Evolutionary conservation across 176 grass and related monocot genomes (phyloP).

Genomic region (Typha latifolia): DNA sequence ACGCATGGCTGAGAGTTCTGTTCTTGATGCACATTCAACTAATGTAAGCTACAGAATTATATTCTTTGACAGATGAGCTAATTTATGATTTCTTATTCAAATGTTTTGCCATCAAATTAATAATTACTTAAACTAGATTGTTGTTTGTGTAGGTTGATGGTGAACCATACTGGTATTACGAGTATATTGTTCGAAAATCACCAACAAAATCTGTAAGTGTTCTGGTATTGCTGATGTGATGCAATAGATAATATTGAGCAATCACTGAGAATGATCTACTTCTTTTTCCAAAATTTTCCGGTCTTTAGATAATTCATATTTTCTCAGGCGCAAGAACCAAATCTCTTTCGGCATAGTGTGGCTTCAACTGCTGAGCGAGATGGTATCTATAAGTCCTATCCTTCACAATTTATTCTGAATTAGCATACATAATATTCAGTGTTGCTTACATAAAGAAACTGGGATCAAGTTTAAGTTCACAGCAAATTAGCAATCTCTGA

Average conservation of each 20-base stretch:
- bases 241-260: too few species aligned
- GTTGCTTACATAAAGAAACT: too few species aligned
- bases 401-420: conserved; percentile 10
- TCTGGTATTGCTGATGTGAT: neutral
- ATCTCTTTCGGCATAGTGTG: conserved; percentile 79
- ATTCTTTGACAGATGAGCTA: conserved; percentile 5
- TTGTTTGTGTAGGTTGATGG: conserved; percentile 50
- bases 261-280: neutral
- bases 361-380: conserved; percentile 87
- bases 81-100: conserved; percentile 11
- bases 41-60: conserved; percentile 34
- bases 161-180: conserved; percentile 93
- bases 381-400: conserved; percentile 36
- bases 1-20: conserved; percentile 83
- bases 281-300: conserved; percentile 3
- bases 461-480: too few species aligned
- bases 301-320: conserved; percentile 22
- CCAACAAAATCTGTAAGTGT: conserved; percentile 72
- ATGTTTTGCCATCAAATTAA: neutral
- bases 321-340: conserved; percentile 69
- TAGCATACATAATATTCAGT: neutral
- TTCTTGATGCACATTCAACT: conserved; percentile 75
- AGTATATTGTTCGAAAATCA: conserved; percentile 90
- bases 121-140: neutral
- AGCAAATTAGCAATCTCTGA: too few species aligned